Base-by-base conservation (phyloP, 148 eudicot species). In the Vaccinium corymbosum region DNA sequence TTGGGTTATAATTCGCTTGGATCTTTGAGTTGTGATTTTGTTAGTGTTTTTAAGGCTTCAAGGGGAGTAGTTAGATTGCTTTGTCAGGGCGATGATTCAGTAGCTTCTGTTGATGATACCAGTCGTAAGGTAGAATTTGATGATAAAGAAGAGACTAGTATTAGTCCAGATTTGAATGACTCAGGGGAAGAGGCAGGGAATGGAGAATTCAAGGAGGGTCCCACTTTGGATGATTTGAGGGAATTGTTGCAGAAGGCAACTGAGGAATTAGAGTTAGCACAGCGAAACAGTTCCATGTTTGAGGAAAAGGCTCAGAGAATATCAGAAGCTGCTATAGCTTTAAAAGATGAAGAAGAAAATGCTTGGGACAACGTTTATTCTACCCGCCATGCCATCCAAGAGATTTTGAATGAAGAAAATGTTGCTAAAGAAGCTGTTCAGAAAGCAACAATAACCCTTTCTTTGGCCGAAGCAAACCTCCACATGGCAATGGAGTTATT, bases 301-400 rank as follows among this genome's bases (percentile, higher is more conserved):
- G 99, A 97, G 88, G 92, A 93, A 83, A 94, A 93, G 89, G 97
- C 99, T 72, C 98, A 93, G 84, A 94, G 81, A 80, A 90, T 97
- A 86, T 93, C 99, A 48, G 99, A 97, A 90, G 78, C 91, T 83
- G 94, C 99, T 8, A 92, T 97, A 87, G 92, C 93, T 46, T 82
- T 93, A 80, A 94, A 92, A 81, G 99, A 97, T 83, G 90, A 93
- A 90, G 97, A 97, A 10, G 86, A 77, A 81, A 91, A 89, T 88
- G 97, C 98, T 80, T 91, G 92, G 91, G 79, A 74, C 86, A 89
- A 92, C 88, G 94, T 93, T 17, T 89, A 90, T 79, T 64, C 61
- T 82, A 83, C 89, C 49, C 84, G 91, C 49, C 76, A 51, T 83
- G 57, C 83, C 82, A 88, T 97, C 78, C 89, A 93, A 86, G 97